These are phyloP conservation scores for Penicillium verhagenii DNA, from an alignment of 495 filamentous ascomycete genomes.

Conservation along the genomic window DNA sequence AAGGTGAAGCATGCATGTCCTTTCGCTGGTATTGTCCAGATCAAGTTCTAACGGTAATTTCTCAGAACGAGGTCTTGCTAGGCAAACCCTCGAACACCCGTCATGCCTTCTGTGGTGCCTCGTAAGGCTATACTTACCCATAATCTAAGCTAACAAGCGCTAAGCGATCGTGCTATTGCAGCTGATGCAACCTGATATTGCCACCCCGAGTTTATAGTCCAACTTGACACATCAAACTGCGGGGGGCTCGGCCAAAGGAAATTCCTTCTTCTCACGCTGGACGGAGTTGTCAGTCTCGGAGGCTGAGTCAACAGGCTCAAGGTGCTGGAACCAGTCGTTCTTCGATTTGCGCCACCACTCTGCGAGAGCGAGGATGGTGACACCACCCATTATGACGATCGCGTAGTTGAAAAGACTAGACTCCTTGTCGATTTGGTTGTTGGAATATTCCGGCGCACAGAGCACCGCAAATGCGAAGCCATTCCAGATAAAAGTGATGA, in stretches of 20 bases:
- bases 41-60: constrained; percentile 54
- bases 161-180: background rate
- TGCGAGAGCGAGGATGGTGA: constrained; percentile 30
- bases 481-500: constrained; percentile 38
- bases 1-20: constrained; percentile 42
- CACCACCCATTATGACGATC: constrained; percentile 38
- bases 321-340: constrained; percentile 33
- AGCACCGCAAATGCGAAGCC: constrained; percentile 36
- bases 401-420: constrained; percentile 35
- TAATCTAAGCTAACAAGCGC: background rate
- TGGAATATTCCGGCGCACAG: constrained; percentile 33
- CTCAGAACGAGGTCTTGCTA: constrained; percentile 41
- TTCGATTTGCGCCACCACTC: constrained; percentile 40
- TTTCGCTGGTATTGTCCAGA: constrained; percentile 57
- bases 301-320: constrained; percentile 20
- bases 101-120: constrained; percentile 27
- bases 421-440: constrained; percentile 25
- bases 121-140: background rate
- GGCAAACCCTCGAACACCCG: constrained; percentile 39
- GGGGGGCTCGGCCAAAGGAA: background rate
- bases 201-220: background rate
- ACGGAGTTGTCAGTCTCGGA: constrained; percentile 12
- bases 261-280: background rate
- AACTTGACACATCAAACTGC: background rate
- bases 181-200: background rate